These are phyloP conservation scores for Fragaria iinumae DNA, from an alignment of 306 rosid species.

Conservation along the genomic window DNA sequence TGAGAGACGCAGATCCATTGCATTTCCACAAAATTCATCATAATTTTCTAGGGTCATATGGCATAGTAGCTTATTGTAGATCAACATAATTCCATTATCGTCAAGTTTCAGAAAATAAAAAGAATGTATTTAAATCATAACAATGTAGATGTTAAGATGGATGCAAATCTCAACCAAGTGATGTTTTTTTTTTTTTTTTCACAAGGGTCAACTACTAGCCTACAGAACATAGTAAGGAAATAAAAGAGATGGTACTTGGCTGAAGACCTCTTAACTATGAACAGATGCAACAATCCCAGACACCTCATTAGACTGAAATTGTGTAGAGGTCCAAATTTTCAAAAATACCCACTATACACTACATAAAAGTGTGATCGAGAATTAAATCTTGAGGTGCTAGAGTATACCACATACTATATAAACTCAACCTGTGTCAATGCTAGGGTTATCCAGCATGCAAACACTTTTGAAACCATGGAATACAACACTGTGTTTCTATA, in stretches of 20 bases:
- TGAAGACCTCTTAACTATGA: neutral
- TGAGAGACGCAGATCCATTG: neutral
- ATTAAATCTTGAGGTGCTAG: neutral
- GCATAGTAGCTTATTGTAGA: neutral
- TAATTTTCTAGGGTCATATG: neutral
- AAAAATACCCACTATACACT: neutral
- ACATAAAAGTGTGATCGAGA: neutral
- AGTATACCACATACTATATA: neutral
- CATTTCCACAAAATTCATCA: neutral
- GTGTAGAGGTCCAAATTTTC: neutral
- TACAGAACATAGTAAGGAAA: neutral
- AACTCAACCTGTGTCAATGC: neutral
- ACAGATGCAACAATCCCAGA: neutral
- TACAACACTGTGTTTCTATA: neutral
- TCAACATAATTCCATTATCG: neutral
- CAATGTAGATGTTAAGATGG: neutral
- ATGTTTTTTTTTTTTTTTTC: neutral
- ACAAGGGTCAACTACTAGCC: neutral
- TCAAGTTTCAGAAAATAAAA: constrained; percentile 3
- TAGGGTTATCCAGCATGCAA: neutral
- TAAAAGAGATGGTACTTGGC: neutral
- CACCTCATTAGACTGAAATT: neutral
- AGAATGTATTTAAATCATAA: neutral
- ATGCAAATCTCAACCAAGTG: neutral
- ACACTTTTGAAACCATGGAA: neutral